phyloP scores from a whole-genome alignment of 2,329 filamentous ascomycete species.

The Hymenoscyphus albidus region DNA sequence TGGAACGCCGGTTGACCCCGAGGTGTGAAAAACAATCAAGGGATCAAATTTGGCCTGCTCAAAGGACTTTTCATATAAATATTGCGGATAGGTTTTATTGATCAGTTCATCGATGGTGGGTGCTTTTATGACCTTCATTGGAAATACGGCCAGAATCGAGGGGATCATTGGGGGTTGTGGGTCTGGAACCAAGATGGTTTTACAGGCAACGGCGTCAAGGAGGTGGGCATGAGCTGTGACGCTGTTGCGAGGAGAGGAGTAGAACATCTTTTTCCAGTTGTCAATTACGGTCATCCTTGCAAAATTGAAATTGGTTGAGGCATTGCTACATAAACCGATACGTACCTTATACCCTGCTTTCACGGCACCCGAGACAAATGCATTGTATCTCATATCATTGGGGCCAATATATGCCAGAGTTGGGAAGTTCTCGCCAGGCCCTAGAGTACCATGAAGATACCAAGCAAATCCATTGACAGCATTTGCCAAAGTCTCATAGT shows the following conservation, averaged over 20 bases:
- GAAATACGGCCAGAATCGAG: background rate
- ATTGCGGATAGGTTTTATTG: background rate
- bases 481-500: constrained; percentile 21
- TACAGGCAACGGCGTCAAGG: constrained; percentile 4
- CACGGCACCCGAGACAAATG: constrained; percentile 9
- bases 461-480: constrained; percentile 26
- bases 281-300: background rate
- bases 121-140: constrained; percentile 1
- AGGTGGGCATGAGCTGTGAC: constrained; percentile 5
- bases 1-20: constrained; percentile 41
- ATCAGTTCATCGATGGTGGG: constrained; percentile 11
- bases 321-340: background rate
- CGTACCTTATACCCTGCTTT: constrained; percentile 13
- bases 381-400: constrained; percentile 12
- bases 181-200: background rate
- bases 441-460: constrained; percentile 18
- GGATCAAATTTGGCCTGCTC: background rate
- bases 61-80: background rate
- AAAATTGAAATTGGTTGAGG: background rate
- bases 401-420: constrained; percentile 44
- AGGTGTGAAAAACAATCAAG: constrained; percentile 38
- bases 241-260: constrained; percentile 11
- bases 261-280: constrained; percentile 4
- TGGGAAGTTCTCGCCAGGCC: constrained; percentile 30
- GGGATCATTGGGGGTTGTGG: background rate